A percentile compares a stretch with the other conserved stretches of the same genome.
Evolutionary conservation across 129 eudicot genomes (phyloP).

Genomic region (Gnaphalium uliginosum): DNA sequence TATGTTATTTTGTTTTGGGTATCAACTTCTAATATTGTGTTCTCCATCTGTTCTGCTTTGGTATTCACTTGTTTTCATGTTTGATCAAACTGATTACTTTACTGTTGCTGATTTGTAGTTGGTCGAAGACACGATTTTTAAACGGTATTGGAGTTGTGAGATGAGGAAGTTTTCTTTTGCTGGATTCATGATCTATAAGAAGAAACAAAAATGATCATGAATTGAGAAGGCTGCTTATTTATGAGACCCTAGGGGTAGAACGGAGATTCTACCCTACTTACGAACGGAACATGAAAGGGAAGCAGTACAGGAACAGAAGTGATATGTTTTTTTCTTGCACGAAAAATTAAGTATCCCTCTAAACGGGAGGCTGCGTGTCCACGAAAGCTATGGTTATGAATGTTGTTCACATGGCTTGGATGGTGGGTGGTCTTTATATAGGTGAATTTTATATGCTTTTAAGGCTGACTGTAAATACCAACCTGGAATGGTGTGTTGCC

Average conservation of each 20-base stretch:
- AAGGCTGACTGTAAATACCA: slow-evolving; percentile 28
- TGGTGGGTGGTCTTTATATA: slow-evolving; percentile 30
- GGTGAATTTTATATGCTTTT: slow-evolving; percentile 25
- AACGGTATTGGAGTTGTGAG: slow-evolving; percentile 40
- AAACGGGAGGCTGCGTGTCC: slow-evolving; percentile 25
- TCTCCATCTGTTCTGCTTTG: not conserved
- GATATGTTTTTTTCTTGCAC: slow-evolving; percentile 34
- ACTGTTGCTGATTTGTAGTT: slow-evolving; percentile 31
- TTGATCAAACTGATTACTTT: not conserved
- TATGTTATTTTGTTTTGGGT: too few species aligned
- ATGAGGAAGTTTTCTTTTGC: slow-evolving; percentile 32
- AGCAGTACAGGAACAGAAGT: slow-evolving; percentile 27
- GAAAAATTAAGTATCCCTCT: slow-evolving; percentile 26
- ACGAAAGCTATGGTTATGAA: slow-evolving; percentile 28
- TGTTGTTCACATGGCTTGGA: slow-evolving; percentile 29
- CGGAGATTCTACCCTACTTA: slow-evolving; percentile 28
- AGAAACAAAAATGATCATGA: slow-evolving; percentile 29
- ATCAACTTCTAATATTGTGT: not conserved
- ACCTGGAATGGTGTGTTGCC: slow-evolving; percentile 27
- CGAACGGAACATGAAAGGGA: slow-evolving; percentile 27
- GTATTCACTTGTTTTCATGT: not conserved
- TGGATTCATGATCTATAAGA: slow-evolving; percentile 28
- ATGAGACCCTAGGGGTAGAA: slow-evolving; percentile 31
- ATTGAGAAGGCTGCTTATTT: slow-evolving; percentile 29
- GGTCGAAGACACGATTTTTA: slow-evolving; percentile 33